Conservation (phyloP, 805 yeast species). For the Saccharomycopsis selenospora region DNA sequence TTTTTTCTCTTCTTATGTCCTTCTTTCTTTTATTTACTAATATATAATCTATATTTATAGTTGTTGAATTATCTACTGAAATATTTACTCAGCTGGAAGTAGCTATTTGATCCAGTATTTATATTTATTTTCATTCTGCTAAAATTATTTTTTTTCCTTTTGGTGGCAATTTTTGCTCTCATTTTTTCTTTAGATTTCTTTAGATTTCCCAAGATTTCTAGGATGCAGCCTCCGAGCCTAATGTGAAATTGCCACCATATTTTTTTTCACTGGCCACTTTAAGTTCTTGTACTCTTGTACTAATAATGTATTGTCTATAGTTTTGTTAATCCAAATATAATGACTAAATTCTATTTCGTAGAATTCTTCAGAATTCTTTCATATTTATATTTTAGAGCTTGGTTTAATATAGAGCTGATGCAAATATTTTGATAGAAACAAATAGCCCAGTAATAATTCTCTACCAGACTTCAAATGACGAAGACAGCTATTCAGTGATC, state of each 20-base stretch:
- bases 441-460: too few species aligned
- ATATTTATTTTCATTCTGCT: background rate
- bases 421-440: too few species aligned
- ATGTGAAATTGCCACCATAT: slow-evolving; percentile 25
- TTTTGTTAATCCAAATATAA: too few species aligned
- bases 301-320: slow-evolving; percentile 32
- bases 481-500: too few species aligned
- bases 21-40: too few species aligned
- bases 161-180: too few species aligned
- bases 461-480: too few species aligned
- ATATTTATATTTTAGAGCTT: too few species aligned
- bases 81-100: background rate
- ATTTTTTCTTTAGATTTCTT: too few species aligned
- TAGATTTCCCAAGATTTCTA: background rate
- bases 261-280: slow-evolving; percentile 31
- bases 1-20: background rate
- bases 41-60: background rate
- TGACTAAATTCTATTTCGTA: too few species aligned
- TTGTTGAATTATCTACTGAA: background rate
- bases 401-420: too few species aligned
- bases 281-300: slow-evolving; percentile 58
- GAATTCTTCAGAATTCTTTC: too few species aligned
- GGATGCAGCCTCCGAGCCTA: background rate
- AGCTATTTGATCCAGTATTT: background rate
- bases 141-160: background rate